Conservation (phyloP, 306 rosid genomes). For the Fagus sylvatica region DNA sequence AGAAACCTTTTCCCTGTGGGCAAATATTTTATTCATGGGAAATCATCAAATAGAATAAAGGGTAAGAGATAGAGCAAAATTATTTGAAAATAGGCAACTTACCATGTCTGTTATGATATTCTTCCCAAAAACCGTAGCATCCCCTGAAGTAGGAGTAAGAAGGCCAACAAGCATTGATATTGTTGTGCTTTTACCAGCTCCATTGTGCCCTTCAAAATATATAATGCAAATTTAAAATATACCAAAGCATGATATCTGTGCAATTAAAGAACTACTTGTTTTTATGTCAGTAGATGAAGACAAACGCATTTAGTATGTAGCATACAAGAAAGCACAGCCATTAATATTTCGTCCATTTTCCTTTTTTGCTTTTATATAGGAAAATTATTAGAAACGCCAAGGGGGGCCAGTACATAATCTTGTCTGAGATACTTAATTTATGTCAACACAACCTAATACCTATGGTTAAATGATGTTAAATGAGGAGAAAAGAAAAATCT, state of each 20-base stretch:
- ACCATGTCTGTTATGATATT: constrained; percentile 78
- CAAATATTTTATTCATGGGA: not conserved
- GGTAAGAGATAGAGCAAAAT: not conserved
- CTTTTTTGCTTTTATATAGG: not conserved
- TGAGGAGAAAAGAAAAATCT: too few relatives aligned
- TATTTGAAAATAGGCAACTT: constrained; percentile 21
- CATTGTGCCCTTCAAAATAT: constrained; percentile 77
- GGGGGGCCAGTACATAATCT: too few relatives aligned
- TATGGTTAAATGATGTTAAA: too few relatives aligned
- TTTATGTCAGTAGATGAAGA: not conserved
- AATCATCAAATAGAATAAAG: not conserved
- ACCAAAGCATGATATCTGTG: not conserved
- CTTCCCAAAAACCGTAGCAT: constrained; percentile 88
- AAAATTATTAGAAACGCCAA: not conserved
- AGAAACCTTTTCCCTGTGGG: not conserved
- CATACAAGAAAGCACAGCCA: not conserved
- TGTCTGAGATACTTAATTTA: not conserved
- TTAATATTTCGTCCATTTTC: not conserved
- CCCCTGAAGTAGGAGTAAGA: constrained; percentile 89
- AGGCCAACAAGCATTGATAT: constrained; percentile 98
- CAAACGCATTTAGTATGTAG: not conserved
- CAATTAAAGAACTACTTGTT: not conserved
- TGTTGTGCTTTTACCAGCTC: constrained; percentile 98
- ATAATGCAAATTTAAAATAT: constrained; percentile 9
- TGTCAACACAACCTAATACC: too few relatives aligned